Evolutionary conservation across 75 land plant genomes (phyloP), one percentile per base, ranked within the genome.

Genomic region (Selaginella moellendorffii): DNA sequence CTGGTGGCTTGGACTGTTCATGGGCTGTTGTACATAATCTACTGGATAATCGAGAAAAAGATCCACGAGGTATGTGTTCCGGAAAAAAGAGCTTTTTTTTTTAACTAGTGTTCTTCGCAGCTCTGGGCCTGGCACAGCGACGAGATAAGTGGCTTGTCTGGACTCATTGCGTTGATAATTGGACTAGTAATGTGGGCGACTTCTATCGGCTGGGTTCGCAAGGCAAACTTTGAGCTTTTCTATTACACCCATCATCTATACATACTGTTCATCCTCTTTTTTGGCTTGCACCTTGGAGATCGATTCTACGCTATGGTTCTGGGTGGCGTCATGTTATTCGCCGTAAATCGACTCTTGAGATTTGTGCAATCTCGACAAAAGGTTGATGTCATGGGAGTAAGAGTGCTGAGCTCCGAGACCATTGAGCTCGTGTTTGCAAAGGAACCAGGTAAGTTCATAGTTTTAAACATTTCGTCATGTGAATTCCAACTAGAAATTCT

Each of bases 221-320:
- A 62, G 12, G 36, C 24, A 1, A 42, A 22, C 8, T 73, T 73
- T 53, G 75, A 73, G 65, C 63, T 68, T n/a, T 73, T 73, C 59
- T 73, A 54, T 65, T 73, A 73, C 75, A 73, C 75, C 1, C 75
- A 73, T 52, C 75, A 73, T 54, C 71, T 73, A 21, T 73, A 73
- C 65, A 51, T 68, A 31, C 31, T 68, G 1, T 73, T 73, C 28
- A 30, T 73, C 0, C 8, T 73, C 18, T 73, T 73, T 71, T 31
- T 61, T 54, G 75, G 70, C 24, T 42, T 73, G 18, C 75, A 73
- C 42, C 54, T 73, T 8, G 75, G 75, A 20, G 71, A 67, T 27
- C 51, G 51, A 56, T 26, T 73, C n/a, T 67, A 66, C 56, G 25
- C 30, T 29, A 24, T 29, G 24, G 30, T 36, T 30, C 58, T 68